Evolutionary conservation across 768 basidiomycete species (phyloP).

Genomic region (Tephrocybe sp.): DNA sequence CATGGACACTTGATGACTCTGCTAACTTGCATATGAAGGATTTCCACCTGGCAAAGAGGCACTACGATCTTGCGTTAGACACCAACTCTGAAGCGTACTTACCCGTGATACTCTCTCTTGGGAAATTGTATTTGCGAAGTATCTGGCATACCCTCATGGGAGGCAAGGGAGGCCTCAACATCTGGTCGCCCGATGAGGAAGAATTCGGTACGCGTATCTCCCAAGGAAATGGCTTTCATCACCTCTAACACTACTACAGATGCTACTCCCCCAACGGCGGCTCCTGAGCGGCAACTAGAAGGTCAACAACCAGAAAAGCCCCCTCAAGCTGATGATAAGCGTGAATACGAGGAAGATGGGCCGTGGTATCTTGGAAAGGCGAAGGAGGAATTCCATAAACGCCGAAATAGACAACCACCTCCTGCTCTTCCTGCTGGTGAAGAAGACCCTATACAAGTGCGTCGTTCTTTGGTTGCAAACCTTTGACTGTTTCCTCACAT

Average conservation of each 20-base stretch:
- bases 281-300: slow-evolving; percentile 39
- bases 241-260: slow-evolving; percentile 1
- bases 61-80: slow-evolving; percentile 89
- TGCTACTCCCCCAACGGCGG: slow-evolving; percentile 18
- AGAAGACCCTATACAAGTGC: slow-evolving; percentile 72
- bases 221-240: neutral
- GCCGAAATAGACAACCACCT: slow-evolving; percentile 41
- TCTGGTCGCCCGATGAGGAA: slow-evolving; percentile 65
- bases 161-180: slow-evolving; percentile 62
- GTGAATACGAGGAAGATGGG: slow-evolving; percentile 50
- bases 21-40: slow-evolving; percentile 50
- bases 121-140: slow-evolving; percentile 80
- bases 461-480: slow-evolving; percentile 16
- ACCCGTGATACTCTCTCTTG: slow-evolving; percentile 80
- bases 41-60: slow-evolving; percentile 94
- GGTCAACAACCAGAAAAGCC: slow-evolving; percentile 28
- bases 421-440: slow-evolving; percentile 44
- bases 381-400: slow-evolving; percentile 70
- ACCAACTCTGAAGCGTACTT: slow-evolving; percentile 89
- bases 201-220: slow-evolving; percentile 31
- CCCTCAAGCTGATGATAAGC: slow-evolving; percentile 32
- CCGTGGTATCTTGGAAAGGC: slow-evolving; percentile 86
- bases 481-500: neutral
- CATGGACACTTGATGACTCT: neutral
- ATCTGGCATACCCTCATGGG: slow-evolving; percentile 81